Base-by-base conservation (phyloP, 1,284 basidiomycete species). In the Moesziomyces sp. region DNA sequence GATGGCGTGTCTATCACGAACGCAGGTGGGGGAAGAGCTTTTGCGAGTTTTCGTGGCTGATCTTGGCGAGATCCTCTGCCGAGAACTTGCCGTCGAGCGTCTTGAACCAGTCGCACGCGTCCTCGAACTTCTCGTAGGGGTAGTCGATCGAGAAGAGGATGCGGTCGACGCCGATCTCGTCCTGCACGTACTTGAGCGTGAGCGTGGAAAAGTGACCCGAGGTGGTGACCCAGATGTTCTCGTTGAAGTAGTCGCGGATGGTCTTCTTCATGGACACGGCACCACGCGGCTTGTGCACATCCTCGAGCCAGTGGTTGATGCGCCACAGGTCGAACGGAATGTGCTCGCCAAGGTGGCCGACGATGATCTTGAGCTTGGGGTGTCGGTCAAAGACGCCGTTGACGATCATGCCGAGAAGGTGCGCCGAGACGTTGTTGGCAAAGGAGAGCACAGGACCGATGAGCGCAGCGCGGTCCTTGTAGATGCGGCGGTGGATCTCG, bases 321-420 rank as follows among this genome's bases (percentile, higher is more conserved):
- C 82, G 67, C 82, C 81, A 83, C 51, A 84, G 67, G 63, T 84
- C 82, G 26, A 82, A 80, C 10, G 81, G 80, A 44, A 84, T 78
- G 66, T 83, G 81, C 69, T 84, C 83, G 69, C 83, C 83, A 16
- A 84, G 77, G 73, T 84, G 83, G 33, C 83, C 83, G n/a, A 84
- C 78, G 42, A 84, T 84, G 58, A 84, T 76, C 71, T 82, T 81
- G 66, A 84, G 83, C 76, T 84, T 84, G 18, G 82, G 83, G 71
- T 81, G 79, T 23, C 83, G 79, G 77, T 84, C 83, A 35, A 84
- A 84, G 19, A 84, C 83, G 42, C 83, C 83, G 67, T 84, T 84
- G 72, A 79, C 75, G 49, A 84, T 81, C 79, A 84, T 79, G 30
- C 81, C 82, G 52, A 83, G 79, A 19, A 84, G 48, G 58, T 84